Percentiles rank a stretch among this genome's conserved stretches.
Conservation (phyloP, 1,284 basidiomycete genomes). For the Salmacisia buchloeana region DNA sequence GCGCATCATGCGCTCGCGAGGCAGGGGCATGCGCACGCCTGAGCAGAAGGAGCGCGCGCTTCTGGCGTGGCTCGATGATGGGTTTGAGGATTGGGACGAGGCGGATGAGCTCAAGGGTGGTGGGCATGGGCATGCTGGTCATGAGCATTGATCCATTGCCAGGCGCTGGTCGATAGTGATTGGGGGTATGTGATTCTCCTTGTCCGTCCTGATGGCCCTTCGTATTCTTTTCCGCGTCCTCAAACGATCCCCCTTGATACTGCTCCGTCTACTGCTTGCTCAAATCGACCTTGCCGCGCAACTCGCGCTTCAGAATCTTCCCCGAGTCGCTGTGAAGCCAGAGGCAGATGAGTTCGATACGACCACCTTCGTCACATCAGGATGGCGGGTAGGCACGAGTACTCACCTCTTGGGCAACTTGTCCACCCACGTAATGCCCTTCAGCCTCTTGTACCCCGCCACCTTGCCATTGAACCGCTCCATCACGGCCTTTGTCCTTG, state of each 20-base stretch:
- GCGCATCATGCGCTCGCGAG: conserved; percentile 50
- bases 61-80: conserved; percentile 50
- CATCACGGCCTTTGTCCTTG: conserved; percentile 15
- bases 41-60: conserved; percentile 42
- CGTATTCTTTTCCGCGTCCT: no score
- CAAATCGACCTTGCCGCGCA: conserved; percentile 12
- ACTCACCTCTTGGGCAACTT: conserved; percentile 31
- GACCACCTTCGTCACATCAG: no score
- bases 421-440: conserved; percentile 40
- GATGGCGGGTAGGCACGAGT: neutral
- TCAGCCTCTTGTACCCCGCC: conserved; percentile 43
- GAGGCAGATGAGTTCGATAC: no score
- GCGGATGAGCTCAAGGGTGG: conserved; percentile 31
- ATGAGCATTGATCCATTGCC: no score
- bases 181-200: no score
- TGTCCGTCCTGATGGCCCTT: no score
- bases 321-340: conserved; percentile 26
- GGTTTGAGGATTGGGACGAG: conserved; percentile 52
- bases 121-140: conserved; percentile 18
- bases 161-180: no score
- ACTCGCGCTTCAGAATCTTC: conserved; percentile 45
- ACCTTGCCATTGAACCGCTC: conserved; percentile 35
- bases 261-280: neutral
- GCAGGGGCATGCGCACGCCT: conserved; percentile 14
- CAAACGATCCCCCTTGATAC: no score